These are phyloP conservation scores for Sisymbrium irio DNA, from an alignment of 345 rosid species.

Conservation along the genomic window DNA sequence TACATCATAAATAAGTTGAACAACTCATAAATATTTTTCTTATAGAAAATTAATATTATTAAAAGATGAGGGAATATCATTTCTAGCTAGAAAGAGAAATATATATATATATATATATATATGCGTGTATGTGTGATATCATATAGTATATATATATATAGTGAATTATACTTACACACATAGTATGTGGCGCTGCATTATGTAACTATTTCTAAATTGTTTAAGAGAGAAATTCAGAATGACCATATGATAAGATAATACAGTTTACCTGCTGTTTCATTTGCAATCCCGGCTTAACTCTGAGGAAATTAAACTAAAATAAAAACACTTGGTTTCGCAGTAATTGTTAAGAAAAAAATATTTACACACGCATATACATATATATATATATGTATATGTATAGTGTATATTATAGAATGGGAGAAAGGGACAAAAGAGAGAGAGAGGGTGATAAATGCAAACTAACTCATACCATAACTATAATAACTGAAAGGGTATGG, in stretches of 20 bases:
- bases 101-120: too few species aligned
- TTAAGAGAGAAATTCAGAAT: neutral
- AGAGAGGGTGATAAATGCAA: conserved; percentile 14
- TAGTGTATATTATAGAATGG: neutral
- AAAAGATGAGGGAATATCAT: neutral
- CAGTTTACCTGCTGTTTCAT: neutral
- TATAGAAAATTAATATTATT: neutral
- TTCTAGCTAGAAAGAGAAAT: too few species aligned
- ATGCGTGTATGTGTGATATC: too few species aligned
- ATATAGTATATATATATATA: too few species aligned
- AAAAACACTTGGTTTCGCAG: conserved; percentile 20
- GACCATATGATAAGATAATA: conserved; percentile 7
- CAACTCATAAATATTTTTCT: neutral
- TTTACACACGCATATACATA: neutral
- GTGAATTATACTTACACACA: too few species aligned
- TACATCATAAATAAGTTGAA: too few species aligned
- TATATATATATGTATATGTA: neutral
- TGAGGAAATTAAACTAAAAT: conserved; percentile 2
- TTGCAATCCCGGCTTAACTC: neutral
- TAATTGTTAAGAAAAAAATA: neutral
- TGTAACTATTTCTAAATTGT: neutral
- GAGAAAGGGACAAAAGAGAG: conserved; percentile 8
- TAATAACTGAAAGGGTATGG: conserved; percentile 52
- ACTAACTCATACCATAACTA: conserved; percentile 41
- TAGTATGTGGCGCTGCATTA: too few species aligned